Percentiles rank a stretch among this genome's conserved stretches.
Conservation (phyloP, 495 filamentous ascomycete genomes). For the Penicillium macrosclerotiorum region DNA sequence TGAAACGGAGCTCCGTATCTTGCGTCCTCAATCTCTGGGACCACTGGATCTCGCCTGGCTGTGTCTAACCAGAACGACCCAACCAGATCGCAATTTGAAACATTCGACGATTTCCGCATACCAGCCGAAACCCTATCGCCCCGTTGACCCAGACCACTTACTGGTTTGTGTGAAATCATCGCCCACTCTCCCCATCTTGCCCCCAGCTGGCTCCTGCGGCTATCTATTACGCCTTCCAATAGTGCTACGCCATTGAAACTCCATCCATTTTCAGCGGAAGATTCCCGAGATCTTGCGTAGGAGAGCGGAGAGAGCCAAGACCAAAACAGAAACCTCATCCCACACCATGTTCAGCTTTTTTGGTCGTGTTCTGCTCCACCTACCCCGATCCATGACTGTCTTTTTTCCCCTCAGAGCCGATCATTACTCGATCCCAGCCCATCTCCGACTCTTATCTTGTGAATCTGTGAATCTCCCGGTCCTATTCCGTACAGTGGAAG, state of each 20-base stretch:
- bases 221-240: neutral
- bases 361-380: too few relatives aligned
- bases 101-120: slow-evolving; percentile 7
- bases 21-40: neutral
- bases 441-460: slow-evolving; percentile 2
- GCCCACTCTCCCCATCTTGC: neutral
- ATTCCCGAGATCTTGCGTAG: slow-evolving; percentile 3
- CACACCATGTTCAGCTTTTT: slow-evolving; percentile 1
- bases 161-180: neutral
- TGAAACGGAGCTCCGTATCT: slow-evolving; percentile 3
- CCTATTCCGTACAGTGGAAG: slow-evolving; percentile 6
- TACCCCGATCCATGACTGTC: neutral
- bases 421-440: slow-evolving; percentile 7
- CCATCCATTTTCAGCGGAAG: neutral
- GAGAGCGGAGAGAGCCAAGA: neutral
- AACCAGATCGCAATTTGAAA: too few relatives aligned
- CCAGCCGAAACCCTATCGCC: slow-evolving; percentile 18
- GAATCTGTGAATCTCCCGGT: slow-evolving; percentile 15
- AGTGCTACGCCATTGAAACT: neutral
- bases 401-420: neutral
- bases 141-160: slow-evolving; percentile 2
- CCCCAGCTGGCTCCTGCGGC: neutral
- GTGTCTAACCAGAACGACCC: neutral
- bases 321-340: neutral
- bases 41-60: neutral